A percentile compares a stretch with the other conserved stretches of the same genome.
These are phyloP conservation scores for Podospora tetraspora DNA, from an alignment of 495 filamentous ascomycete genomes.

Conservation along the genomic window DNA sequence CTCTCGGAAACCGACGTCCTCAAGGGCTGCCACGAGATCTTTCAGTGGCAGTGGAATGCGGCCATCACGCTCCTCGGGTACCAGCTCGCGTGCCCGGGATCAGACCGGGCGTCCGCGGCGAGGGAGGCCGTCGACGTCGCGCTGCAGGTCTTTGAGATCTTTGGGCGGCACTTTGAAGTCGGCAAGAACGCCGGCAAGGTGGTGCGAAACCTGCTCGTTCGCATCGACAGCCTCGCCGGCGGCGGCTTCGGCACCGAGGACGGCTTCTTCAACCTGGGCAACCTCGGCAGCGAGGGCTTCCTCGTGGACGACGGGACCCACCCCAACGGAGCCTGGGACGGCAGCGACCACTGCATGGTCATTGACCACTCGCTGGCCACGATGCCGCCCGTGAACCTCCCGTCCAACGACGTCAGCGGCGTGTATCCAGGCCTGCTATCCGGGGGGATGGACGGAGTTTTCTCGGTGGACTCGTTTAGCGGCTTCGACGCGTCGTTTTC, in stretches of 20 bases:
- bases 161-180: slow-evolving; percentile 40
- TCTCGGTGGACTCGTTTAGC: slow-evolving; percentile 8
- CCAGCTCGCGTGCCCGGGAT: slow-evolving; percentile 38
- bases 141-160: slow-evolving; percentile 42
- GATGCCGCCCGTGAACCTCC: not conserved
- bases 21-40: slow-evolving; percentile 46
- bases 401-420: not conserved
- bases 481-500: not conserved
- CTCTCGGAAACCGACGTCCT: slow-evolving; percentile 42
- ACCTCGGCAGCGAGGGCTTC: not conserved
- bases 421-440: not conserved
- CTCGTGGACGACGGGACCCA: not conserved
- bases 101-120: slow-evolving; percentile 26
- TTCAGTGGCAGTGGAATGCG: slow-evolving; percentile 51
- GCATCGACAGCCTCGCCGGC: not conserved
- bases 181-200: slow-evolving; percentile 41
- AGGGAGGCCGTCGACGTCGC: slow-evolving; percentile 36
- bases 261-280: slow-evolving; percentile 8
- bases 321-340: not conserved
- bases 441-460: slow-evolving; percentile 8
- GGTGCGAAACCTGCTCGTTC: slow-evolving; percentile 20
- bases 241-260: not conserved
- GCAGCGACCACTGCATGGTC: not conserved
- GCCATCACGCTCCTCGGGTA: slow-evolving; percentile 48
- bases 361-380: not conserved